Evolutionary conservation across 106 monocot genomes (phyloP), one percentile per base, ranked within the genome.

Genomic region (Allium fistulosum): DNA sequence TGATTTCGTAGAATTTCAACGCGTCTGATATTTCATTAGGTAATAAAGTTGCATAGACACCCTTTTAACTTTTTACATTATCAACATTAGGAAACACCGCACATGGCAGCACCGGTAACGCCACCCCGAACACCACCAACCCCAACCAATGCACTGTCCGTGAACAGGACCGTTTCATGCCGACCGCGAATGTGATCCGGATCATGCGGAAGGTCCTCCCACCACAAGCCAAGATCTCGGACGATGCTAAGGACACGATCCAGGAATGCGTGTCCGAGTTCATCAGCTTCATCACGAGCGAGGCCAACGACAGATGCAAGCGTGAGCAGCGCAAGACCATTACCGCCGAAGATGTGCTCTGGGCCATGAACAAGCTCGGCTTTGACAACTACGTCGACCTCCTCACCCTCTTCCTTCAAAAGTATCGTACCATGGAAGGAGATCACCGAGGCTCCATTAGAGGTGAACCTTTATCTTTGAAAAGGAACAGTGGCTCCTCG

Each of bases 201-300:
- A 88, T 88, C 61, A 88, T 88, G 87, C 71, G 80, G 7, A 77
- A 78, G 57, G 87, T 78, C 22, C 84, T 88, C 4, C 87, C 87
- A 13, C 18, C 76, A 13, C 80, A 88, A 46, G 87, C 84, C 17
- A 88, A 88, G 80, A 88, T 84, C 59, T 76, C 87, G 18, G 80
- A 88, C 57, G 87, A 88, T 59, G 87, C 87, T 13, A 84, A 88
- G 77, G 87, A 88, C 63, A 84, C 84, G 15, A 78, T 88, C 48
- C 87, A 88, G 72, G 87, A 88, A 70, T 88, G 87, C 69, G 84
- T 88, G 13, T 88, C 87, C 4, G 87, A 84, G 80, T 88, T 78
- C 80, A 88, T 88, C 63, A 78, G 84, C 72, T 84, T 88, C 78
- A 81, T 88, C 69, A 88, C 87, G 10, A 74, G 84, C 53, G 84